phyloP scores from a whole-genome alignment of 108 stramenopile genomes.

The Aurantiochytrium sp. region DNA sequence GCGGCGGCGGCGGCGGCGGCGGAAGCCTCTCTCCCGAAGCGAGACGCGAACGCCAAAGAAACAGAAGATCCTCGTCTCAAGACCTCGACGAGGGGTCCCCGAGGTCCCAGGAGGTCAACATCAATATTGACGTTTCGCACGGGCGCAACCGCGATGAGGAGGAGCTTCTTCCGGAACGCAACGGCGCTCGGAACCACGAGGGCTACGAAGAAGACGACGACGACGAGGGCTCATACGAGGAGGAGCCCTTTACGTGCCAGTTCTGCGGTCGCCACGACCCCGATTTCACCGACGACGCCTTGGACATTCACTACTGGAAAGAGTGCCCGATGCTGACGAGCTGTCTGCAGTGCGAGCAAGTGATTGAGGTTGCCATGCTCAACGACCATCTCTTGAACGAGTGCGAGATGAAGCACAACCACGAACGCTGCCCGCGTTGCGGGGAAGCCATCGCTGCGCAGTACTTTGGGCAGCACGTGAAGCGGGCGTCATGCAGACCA shows the following conservation, averaged over 20 bases:
- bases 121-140: neutral
- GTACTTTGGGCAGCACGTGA: neutral
- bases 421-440: neutral
- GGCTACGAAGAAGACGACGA: neutral
- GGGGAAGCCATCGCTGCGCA: slow-evolving; percentile 5
- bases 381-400: neutral
- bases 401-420: slow-evolving; percentile 15
- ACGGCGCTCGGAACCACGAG: too few species aligned
- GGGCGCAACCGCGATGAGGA: neutral
- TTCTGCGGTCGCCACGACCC: neutral
- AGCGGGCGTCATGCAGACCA: neutral
- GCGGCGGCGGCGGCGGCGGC: neutral
- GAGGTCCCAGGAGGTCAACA: neutral
- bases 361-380: slow-evolving; percentile 20
- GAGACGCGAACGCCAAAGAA: too few species aligned
- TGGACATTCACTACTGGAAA: slow-evolving; percentile 27
- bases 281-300: neutral
- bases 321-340: slow-evolving; percentile 3
- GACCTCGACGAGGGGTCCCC: neutral
- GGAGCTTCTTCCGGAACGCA: neutral
- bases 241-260: slow-evolving; percentile 19
- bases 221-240: neutral
- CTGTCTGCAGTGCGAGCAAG: slow-evolving; percentile 1
- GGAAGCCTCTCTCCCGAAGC: neutral
- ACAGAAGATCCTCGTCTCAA: neutral